Evolutionary conservation across 2,329 filamentous ascomycete genomes (phyloP).

Genomic region (Niveomyces coronatus): DNA sequence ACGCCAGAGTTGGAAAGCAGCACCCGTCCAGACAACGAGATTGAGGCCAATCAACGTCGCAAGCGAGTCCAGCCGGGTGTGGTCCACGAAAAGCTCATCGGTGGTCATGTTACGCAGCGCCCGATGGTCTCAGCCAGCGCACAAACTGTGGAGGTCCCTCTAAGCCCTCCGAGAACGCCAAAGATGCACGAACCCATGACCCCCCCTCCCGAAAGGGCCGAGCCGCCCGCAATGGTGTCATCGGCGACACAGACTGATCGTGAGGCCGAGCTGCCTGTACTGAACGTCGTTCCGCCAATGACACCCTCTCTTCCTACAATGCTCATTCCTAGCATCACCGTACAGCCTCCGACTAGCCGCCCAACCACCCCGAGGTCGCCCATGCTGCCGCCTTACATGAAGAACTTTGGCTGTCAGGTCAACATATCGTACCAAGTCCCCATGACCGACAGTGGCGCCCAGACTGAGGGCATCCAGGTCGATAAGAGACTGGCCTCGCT

Average conservation of each 20-base stretch:
- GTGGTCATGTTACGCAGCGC: conserved; percentile 34
- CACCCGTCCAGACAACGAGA: conserved; percentile 37
- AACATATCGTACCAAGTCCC: conserved; percentile 19
- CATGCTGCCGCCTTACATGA: conserved; percentile 69
- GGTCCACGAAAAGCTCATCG: conserved; percentile 31
- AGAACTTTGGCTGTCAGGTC: conserved; percentile 79
- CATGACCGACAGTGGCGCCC: conserved; percentile 38
- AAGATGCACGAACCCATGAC: conserved; percentile 36
- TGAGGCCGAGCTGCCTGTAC: conserved; percentile 9
- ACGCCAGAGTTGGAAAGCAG: conserved; percentile 30
- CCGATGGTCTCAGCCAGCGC: conserved; percentile 55
- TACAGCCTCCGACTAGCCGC: conserved; percentile 77
- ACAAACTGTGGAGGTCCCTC: conserved; percentile 51
- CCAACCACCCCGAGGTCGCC: conserved; percentile 69
- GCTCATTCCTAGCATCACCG: conserved; percentile 74
- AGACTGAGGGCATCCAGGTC: conserved; percentile 86
- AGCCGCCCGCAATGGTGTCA: conserved; percentile 35
- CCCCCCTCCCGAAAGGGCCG: conserved; percentile 27
- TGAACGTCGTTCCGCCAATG: conserved; percentile 17
- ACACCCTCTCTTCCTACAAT: conserved; percentile 30
- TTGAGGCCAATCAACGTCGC: conserved; percentile 63
- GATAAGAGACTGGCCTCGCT: conserved; percentile 67
- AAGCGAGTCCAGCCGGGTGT: conserved; percentile 49
- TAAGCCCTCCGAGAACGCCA: conserved; percentile 57
- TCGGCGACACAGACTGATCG: conserved; percentile 53